phyloP scores from a whole-genome alignment of 2,329 filamentous ascomycete species.

The Dactylellina parvicollis region DNA sequence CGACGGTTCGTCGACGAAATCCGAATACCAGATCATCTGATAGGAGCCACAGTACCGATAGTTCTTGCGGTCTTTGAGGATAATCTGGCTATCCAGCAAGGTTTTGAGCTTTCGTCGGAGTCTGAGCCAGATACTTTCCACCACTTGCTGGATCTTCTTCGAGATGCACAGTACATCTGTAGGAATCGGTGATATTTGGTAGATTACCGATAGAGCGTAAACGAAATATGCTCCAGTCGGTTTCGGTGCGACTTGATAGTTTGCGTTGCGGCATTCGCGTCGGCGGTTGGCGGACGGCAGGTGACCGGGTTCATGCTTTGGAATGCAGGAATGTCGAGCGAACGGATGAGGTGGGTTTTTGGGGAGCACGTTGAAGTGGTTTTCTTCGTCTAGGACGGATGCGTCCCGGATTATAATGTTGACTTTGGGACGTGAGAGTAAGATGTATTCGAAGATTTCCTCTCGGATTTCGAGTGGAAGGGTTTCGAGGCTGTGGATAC shows the following conservation, averaged over 20 bases:
- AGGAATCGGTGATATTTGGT: conserved; percentile 43
- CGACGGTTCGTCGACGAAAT: conserved; percentile 29
- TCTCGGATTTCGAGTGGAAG: conserved; percentile 41
- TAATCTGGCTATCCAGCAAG: conserved; percentile 21
- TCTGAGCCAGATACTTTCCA: conserved; percentile 18
- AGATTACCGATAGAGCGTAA: conserved; percentile 31
- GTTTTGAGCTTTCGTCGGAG: conserved; percentile 16
- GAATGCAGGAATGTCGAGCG: conserved; percentile 20
- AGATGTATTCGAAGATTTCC: conserved; percentile 32
- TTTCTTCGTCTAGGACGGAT: conserved; percentile 24
- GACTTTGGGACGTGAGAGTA: conserved; percentile 21
- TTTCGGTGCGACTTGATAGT: not conserved
- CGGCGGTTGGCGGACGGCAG: conserved; percentile 14
- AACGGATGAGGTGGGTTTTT: conserved; percentile 40
- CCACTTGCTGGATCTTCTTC: conserved; percentile 18
- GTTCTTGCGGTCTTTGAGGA: conserved; percentile 13
- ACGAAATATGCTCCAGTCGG: not conserved
- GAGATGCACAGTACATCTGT: conserved; percentile 35
- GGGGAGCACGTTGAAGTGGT: conserved; percentile 43
- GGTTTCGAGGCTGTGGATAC: conserved; percentile 35
- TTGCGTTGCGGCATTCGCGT: conserved; percentile 29
- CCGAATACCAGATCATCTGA: conserved; percentile 29
- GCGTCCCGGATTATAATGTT: conserved; percentile 45
- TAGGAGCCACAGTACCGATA: conserved; percentile 16
- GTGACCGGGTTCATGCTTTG: conserved; percentile 1